Evolutionary conservation across 2,329 filamentous ascomycete species (phyloP).

Genomic region (Ceratocystis smalleyi): DNA sequence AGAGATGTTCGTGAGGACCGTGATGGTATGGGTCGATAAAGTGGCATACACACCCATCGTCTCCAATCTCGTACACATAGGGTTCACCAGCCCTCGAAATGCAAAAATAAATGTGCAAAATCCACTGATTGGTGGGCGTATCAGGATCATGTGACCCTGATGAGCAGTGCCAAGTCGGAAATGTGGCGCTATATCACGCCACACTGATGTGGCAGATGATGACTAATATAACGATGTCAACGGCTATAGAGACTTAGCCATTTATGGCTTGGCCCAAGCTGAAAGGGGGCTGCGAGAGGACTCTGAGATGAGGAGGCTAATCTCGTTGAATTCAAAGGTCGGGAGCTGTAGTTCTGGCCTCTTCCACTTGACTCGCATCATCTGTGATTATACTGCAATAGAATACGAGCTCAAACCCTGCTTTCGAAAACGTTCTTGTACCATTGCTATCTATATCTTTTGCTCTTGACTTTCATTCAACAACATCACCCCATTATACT

Average conservation of each 20-base stretch:
- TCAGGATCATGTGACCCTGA: constrained; percentile 9
- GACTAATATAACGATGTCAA: constrained; percentile 12
- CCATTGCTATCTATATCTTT: neutral
- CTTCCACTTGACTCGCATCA: neutral
- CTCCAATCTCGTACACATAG: constrained; percentile 12
- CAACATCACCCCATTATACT: neutral
- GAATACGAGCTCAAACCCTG: neutral
- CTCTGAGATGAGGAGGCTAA: constrained; percentile 10
- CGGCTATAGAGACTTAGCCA: neutral
- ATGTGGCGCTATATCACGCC: constrained; percentile 7
- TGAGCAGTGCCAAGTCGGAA: neutral
- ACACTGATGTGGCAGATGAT: neutral
- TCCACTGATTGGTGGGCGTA: constrained; percentile 13
- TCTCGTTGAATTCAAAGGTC: neutral
- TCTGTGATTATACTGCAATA: neutral
- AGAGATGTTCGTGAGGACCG: constrained; percentile 14
- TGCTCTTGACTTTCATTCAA: neutral
- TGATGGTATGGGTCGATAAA: constrained; percentile 16
- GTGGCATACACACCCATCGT: constrained; percentile 13
- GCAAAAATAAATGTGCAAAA: constrained; percentile 16
- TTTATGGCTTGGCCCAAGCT: constrained; percentile 2
- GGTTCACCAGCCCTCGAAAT: constrained; percentile 15
- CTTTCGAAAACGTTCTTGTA: neutral
- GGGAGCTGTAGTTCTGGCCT: neutral
- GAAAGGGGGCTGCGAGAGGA: constrained; percentile 7